Base-by-base conservation (phyloP, 257 asterid genomes). In the Gentiana macrophylla region DNA sequence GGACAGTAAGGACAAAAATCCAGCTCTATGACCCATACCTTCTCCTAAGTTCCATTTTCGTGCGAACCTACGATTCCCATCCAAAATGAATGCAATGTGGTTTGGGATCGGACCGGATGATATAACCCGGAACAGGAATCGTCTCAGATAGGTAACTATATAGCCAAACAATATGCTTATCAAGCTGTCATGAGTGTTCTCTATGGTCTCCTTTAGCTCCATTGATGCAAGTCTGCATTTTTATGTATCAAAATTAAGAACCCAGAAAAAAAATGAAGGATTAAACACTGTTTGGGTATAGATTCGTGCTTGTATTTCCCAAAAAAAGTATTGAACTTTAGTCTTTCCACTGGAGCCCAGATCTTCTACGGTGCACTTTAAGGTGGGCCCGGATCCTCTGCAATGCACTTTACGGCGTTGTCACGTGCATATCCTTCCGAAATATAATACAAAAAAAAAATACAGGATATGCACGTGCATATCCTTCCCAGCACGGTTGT, bases 21-120 rank as follows among this genome's bases (percentile, higher is more conserved):
- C 98, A 33, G 84, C 86, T 34, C 84, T 56, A 63, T 90, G 73
- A 1, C 98, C 98, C 70, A 67, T 72, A 4, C 83, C 85, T 35
- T 77, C 84, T 0, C 51, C 72, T 1, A 82, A 64, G 8, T 77
- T 72, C 73, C 72, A 35, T 56, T 82, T 82, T 53, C 67, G 73
- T 1, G 94, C 93, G 6, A 67, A 90, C 68, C 96, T 74, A 41
- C 96, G 68, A 49, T 90, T 86, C 8, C 94, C 96, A 13, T 90
- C 96, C 41, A 90, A 13, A 32, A 86, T 86, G 57, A 90, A 82
- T 34, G 89, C 86, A 3, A 86, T 1, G 67, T 90, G 97, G 53
- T 60, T 55, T 1, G 97, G 94, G 1, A 84, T 49, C 12, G 89
- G 84, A 13, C 96, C 97, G 0, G 70, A 67, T 0, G 94, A 80